These are phyloP conservation scores for Capsicum pubescens DNA, from an alignment of 257 asterid genomes.

Conservation along the genomic window DNA sequence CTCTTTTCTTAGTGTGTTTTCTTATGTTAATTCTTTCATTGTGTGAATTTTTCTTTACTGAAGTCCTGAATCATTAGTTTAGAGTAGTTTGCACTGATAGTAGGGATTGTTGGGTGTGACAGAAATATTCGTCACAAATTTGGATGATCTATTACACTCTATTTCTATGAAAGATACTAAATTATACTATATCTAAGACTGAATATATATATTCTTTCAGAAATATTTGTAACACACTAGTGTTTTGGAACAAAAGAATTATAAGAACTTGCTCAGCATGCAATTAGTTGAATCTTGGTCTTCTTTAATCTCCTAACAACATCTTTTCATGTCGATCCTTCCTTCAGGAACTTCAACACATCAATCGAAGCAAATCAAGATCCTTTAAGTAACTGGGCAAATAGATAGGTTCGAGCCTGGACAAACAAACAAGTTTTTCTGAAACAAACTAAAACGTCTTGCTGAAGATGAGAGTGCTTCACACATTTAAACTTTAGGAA, in stretches of 20 bases:
- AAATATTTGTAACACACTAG: background rate
- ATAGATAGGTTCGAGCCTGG: too few relatives aligned
- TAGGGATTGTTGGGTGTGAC: background rate
- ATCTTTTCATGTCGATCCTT: constrained; percentile 1
- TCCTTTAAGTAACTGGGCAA: too few relatives aligned
- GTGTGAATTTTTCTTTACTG: background rate
- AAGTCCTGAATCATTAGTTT: background rate
- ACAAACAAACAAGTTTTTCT: too few relatives aligned
- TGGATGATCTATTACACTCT: background rate
- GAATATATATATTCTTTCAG: too few relatives aligned
- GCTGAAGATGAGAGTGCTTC: background rate
- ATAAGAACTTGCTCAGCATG: background rate
- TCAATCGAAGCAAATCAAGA: background rate
- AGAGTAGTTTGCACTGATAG: background rate
- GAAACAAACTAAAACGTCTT: background rate
- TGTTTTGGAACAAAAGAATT: too few relatives aligned
- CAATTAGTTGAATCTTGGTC: background rate
- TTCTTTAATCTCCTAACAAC: background rate
- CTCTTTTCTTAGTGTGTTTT: background rate
- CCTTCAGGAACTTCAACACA: background rate
- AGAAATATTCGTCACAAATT: background rate
- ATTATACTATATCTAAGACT: too few relatives aligned
- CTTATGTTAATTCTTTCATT: background rate
- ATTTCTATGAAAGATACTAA: too few relatives aligned
- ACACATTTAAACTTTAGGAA: constrained; percentile 16